These are phyloP conservation scores for Potentilla sterilis DNA, from an alignment of 306 rosid genomes.

Conservation along the genomic window DNA sequence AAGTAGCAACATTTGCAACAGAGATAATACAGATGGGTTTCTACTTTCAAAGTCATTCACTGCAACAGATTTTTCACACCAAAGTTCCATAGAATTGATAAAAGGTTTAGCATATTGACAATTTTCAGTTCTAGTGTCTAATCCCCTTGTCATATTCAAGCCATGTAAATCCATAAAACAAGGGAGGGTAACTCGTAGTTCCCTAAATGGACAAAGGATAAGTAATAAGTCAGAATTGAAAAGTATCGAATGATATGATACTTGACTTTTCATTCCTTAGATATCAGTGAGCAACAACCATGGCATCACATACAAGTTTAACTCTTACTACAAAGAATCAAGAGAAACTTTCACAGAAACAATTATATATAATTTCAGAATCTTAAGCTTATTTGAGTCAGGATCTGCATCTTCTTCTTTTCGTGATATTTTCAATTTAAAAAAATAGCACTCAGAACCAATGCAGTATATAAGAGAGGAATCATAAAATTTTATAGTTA, in stretches of 20 bases:
- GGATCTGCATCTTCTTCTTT: neutral
- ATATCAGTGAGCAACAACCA: neutral
- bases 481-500: constrained; percentile 15
- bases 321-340: neutral
- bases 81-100: neutral
- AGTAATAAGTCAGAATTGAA: neutral
- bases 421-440: neutral
- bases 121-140: neutral
- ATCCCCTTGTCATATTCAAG: neutral
- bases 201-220: neutral
- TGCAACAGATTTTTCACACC: neutral
- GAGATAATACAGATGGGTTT: neutral
- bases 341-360: neutral
- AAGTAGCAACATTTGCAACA: neutral
- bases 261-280: neutral
- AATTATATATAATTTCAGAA: neutral
- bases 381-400: neutral
- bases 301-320: neutral
- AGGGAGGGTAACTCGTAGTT: neutral
- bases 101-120: neutral
- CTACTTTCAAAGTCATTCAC: neutral
- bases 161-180: neutral
- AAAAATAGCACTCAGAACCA: neutral
- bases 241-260: neutral
- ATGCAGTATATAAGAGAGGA: constrained; percentile 6